Evolutionary conservation across 352 stramenopile genomes (phyloP).

Genomic region (Phytophthora vignae): DNA sequence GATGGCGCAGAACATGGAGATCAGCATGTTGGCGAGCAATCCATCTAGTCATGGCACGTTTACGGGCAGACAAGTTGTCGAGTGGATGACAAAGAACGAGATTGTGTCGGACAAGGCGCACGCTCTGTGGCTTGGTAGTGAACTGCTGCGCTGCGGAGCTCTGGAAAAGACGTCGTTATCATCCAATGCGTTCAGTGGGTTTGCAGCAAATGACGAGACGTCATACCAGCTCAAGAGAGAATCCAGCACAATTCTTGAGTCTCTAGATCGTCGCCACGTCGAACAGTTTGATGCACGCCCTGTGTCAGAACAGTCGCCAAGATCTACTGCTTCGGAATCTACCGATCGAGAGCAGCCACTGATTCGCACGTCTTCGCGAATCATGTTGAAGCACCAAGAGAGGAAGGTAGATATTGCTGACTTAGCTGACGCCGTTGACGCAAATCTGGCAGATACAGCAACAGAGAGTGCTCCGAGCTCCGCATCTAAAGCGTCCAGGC

Average conservation of each 20-base stretch:
- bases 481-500: conserved; percentile 26
- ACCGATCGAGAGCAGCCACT: conserved; percentile 18
- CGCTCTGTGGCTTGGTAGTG: conserved; percentile 76
- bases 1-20: conserved; percentile 80
- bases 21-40: conserved; percentile 56
- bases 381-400: conserved; percentile 41
- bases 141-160: conserved; percentile 69
- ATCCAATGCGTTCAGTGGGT: conserved; percentile 38
- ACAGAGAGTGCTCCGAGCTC: conserved; percentile 26
- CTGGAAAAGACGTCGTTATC: conserved; percentile 50
- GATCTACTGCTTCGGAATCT: conserved; percentile 20
- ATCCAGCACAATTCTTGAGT: conserved; percentile 45
- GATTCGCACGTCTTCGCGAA: conserved; percentile 37
- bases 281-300: conserved; percentile 30
- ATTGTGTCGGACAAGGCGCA: conserved; percentile 78
- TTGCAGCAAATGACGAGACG: conserved; percentile 40
- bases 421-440: conserved; percentile 43
- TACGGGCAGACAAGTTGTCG: conserved; percentile 64
- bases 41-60: conserved; percentile 59
- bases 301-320: conserved; percentile 18
- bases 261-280: conserved; percentile 22
- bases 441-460: conserved; percentile 29
- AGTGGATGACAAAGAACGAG: conserved; percentile 84
- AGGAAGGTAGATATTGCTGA: conserved; percentile 45
- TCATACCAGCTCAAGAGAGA: conserved; percentile 53